Evolutionary conservation across 2,329 filamentous ascomycete genomes (phyloP).

Genomic region (Cordyceps tenuipes): DNA sequence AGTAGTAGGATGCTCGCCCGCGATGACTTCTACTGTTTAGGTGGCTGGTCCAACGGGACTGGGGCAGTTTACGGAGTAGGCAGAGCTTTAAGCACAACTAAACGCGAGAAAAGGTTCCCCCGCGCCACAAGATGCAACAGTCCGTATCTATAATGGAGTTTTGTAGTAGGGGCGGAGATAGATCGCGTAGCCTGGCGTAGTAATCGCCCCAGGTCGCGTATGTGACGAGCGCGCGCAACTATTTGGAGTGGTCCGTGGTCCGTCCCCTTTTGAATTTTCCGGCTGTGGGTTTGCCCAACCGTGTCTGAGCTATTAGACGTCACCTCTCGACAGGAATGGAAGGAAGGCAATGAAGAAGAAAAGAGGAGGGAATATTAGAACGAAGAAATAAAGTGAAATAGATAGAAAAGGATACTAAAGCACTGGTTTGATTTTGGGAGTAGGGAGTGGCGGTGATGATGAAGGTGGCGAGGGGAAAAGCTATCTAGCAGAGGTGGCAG

Average conservation of each 20-base stretch:
- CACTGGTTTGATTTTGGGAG: background rate
- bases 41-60: background rate
- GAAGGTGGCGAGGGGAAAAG: slow-evolving; percentile 8
- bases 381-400: background rate
- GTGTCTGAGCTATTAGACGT: slow-evolving; percentile 5
- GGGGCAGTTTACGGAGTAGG: slow-evolving; percentile 9
- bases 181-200: background rate
- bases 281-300: slow-evolving; percentile 1
- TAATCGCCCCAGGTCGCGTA: slow-evolving; percentile 4
- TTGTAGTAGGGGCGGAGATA: background rate
- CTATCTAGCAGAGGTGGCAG: background rate
- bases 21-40: slow-evolving; percentile 10
- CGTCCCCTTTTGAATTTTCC: slow-evolving; percentile 5
- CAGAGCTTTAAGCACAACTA: slow-evolving; percentile 12
- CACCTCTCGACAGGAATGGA: background rate
- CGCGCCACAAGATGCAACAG: slow-evolving; percentile 1
- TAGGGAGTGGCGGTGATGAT: background rate
- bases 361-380: background rate
- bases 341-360: background rate
- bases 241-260: background rate
- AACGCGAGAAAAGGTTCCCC: slow-evolving; percentile 4
- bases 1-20: background rate
- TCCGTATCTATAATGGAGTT: background rate
- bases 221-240: slow-evolving; percentile 3
- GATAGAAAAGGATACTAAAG: background rate